Base-by-base conservation (phyloP, 1,284 basidiomycete genomes). In the Waitea zeae region DNA sequence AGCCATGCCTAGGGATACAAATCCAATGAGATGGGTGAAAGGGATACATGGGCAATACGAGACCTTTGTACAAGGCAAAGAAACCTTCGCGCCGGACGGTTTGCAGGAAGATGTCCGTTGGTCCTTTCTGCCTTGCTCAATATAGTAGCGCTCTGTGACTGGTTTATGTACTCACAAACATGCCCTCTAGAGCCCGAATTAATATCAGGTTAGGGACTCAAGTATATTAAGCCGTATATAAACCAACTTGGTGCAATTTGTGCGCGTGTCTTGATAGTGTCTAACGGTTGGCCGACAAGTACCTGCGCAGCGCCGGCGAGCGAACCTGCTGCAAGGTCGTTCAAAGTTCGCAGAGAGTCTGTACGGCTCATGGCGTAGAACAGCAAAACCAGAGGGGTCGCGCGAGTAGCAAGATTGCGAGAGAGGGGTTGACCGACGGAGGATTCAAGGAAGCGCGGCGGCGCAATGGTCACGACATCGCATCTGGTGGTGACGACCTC, bases 41-140 rank as follows among this genome's bases (percentile, higher is more conserved):
- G 11, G 12, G 20, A 31, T 18, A 18, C 6, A 6, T 14, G 14
- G 30, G 38, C 49, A 29, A n/a, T n/a, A n/a, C n/a, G n/a, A n/a
- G 33, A 76, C 89, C 89, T 63, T 96, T 95, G 61, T 93, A 95
- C 27, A 96, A 54, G 5, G 86, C 90, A 38, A 92, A 67, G 47
- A 89, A 68, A 0, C 90, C 90, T 51, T 95, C 90, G 39, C 86
- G 92, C 40, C 71, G 56, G 26, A 92, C 44, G 0, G 90, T 95
- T 52, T 84, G 76, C 6, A 54, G 46, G 6, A 89, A 56, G 40
- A 95, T 88, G 49, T 95, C 89, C 70, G 88, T 77, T 0, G 90
- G 88, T 3, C 89, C 89, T 65, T 80, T 89, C 82, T 89, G 62
- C 37, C 19, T n/a, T n/a, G n/a, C n/a, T n/a, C n/a, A n/a, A n/a